phyloP scores from a whole-genome alignment of 2,329 filamentous ascomycete species.

The Paraphoma sp. region DNA sequence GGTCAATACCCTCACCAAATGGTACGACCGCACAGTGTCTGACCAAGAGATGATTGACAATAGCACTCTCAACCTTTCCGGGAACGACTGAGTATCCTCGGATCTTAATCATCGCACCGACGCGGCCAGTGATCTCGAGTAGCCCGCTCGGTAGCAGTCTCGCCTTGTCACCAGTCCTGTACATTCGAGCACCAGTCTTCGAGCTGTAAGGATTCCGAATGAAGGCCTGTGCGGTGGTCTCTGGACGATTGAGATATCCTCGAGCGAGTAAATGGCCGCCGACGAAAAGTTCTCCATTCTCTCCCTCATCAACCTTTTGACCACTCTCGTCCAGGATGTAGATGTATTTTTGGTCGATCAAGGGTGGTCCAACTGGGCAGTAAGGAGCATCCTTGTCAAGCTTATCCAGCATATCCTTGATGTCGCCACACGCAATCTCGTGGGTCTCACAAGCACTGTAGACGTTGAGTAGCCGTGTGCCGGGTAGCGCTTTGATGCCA shows the following conservation, averaged over 20 bases:
- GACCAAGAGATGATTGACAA: conserved; percentile 73
- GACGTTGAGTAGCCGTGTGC: conserved; percentile 75
- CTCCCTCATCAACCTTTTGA: conserved; percentile 65
- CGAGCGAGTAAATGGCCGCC: conserved; percentile 76
- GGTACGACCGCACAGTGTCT: conserved; percentile 74
- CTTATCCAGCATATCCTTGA: conserved; percentile 67
- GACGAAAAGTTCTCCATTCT: conserved; percentile 75
- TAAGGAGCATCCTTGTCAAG: conserved; percentile 66
- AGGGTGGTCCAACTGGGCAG: conserved; percentile 75
- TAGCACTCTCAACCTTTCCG: conserved; percentile 76
- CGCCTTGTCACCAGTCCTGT: conserved; percentile 75
- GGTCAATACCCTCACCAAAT: conserved; percentile 77
- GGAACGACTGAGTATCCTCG: conserved; percentile 80
- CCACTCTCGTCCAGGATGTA: conserved; percentile 77
- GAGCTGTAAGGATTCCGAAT: conserved; percentile 68
- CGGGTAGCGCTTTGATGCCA: conserved; percentile 71
- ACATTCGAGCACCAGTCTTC: conserved; percentile 70
- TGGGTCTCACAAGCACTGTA: conserved; percentile 86
- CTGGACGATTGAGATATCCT: conserved; percentile 80
- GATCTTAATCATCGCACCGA: conserved; percentile 82
- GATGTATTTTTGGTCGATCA: conserved; percentile 68
- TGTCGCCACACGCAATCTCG: conserved; percentile 79
- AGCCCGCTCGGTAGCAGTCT: conserved; percentile 70
- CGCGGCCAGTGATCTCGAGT: conserved; percentile 77
- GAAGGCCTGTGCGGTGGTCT: conserved; percentile 78